These are phyloP conservation scores for Acanthamoeba polyphaga DNA, from an alignment of 208 protist genomes.

Conservation along the genomic window DNA sequence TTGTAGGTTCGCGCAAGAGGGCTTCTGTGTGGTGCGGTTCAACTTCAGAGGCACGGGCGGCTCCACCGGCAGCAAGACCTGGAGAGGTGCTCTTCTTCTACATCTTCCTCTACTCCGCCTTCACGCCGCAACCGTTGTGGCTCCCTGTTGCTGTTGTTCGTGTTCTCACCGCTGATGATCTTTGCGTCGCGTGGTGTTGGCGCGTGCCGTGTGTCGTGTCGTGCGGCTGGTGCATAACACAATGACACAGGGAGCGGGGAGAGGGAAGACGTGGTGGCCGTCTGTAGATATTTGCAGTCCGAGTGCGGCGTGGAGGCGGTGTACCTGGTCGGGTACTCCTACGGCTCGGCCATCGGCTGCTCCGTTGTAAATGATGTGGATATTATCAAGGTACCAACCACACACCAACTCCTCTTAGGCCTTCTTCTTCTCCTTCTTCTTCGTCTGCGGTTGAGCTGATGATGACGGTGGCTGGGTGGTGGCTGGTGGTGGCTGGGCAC, in stretches of 20 bases:
- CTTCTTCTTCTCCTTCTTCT: too few species aligned
- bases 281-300: slow-evolving; percentile 67
- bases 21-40: slow-evolving; percentile 63
- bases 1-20: slow-evolving; percentile 5
- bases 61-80: slow-evolving; percentile 69
- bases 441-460: too few species aligned
- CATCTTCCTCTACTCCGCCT: background rate
- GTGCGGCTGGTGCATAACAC: background rate
- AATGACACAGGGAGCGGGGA: background rate
- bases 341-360: slow-evolving; percentile 64
- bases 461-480: too few species aligned
- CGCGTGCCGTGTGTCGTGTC: background rate
- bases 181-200: background rate
- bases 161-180: background rate
- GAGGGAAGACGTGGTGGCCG: slow-evolving; percentile 39
- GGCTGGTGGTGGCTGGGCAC: too few species aligned
- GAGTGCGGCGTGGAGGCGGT: slow-evolving; percentile 40
- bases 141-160: background rate
- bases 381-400: slow-evolving; percentile 46
- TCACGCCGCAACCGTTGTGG: background rate
- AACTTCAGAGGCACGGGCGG: slow-evolving; percentile 62
- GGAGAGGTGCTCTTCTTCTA: slow-evolving; percentile 10
- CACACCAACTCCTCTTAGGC: background rate
- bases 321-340: slow-evolving; percentile 65
- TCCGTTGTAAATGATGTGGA: slow-evolving; percentile 73